These are phyloP conservation scores for Fusarium duplospermum DNA, from an alignment of 2,329 filamentous ascomycete genomes.

Conservation along the genomic window DNA sequence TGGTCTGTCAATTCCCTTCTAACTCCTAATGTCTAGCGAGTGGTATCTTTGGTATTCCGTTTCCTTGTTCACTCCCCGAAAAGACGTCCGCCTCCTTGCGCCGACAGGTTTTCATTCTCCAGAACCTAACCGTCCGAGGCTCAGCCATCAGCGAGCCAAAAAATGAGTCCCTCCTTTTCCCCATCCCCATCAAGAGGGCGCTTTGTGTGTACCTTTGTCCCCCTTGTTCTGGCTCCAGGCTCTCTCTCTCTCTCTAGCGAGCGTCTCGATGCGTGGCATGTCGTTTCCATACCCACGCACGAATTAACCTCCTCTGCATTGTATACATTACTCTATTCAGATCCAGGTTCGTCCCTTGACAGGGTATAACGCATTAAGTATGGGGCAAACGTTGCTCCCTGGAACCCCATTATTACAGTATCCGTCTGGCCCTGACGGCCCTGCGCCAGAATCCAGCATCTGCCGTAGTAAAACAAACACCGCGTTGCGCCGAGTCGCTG, in stretches of 20 bases:
- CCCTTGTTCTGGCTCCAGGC: conserved; percentile 34
- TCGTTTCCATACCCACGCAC: conserved; percentile 46
- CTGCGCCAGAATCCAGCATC: conserved; percentile 44
- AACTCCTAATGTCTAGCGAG: conserved; percentile 53
- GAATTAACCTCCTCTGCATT: conserved; percentile 50
- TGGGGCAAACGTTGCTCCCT: conserved; percentile 25
- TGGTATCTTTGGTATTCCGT: conserved; percentile 53
- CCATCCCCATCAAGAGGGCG: conserved; percentile 40
- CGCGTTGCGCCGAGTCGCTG: conserved; percentile 54
- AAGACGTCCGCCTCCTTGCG: conserved; percentile 35
- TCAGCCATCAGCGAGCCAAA: conserved; percentile 21
- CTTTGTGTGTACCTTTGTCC: conserved; percentile 18
- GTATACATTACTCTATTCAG: conserved; percentile 57
- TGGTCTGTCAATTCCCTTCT: conserved; percentile 41
- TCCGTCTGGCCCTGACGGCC: conserved; percentile 43
- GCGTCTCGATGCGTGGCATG: conserved; percentile 48
- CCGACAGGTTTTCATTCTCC: conserved; percentile 36
- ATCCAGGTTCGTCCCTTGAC: conserved; percentile 39
- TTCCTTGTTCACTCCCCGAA: conserved; percentile 30
- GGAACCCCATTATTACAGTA: conserved; percentile 44
- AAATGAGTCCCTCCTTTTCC: conserved; percentile 15
- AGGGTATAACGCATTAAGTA: conserved; percentile 48
- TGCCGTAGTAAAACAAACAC: conserved; percentile 47
- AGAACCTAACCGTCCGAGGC: conserved; percentile 33
- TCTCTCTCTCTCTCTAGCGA: conserved; percentile 47